Percentiles rank a stretch among this genome's conserved stretches.
Conservation (phyloP, 2,329 filamentous ascomycete species). For the Colletotrichum limetticola region DNA sequence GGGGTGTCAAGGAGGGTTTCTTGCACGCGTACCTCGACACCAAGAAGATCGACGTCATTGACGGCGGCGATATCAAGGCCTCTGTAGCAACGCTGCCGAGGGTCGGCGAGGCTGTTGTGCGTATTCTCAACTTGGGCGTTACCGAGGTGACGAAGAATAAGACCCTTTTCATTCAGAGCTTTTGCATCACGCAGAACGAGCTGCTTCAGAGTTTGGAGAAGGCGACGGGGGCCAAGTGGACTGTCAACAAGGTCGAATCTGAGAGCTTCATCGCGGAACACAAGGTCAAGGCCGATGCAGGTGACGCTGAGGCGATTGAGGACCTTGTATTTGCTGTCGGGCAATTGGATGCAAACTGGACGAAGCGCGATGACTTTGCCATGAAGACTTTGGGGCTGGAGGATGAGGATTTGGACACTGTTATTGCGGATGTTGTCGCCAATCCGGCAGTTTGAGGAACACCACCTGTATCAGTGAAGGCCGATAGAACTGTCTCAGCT, state of each 20-base stretch:
- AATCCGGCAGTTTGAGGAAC: background rate
- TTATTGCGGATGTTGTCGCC: slow-evolving; percentile 49
- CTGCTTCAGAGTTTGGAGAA: slow-evolving; percentile 47
- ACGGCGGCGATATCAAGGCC: slow-evolving; percentile 44
- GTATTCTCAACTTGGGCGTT: slow-evolving; percentile 40
- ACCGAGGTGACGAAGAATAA: slow-evolving; percentile 44
- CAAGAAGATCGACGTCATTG: slow-evolving; percentile 47
- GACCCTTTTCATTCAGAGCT: slow-evolving; percentile 53
- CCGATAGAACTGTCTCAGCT: background rate
- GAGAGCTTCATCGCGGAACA: slow-evolving; percentile 51
- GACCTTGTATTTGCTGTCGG: slow-evolving; percentile 62
- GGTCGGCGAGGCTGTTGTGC: slow-evolving; percentile 46
- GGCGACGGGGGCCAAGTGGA: slow-evolving; percentile 45
- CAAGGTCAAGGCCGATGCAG: slow-evolving; percentile 50
- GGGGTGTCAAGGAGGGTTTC: slow-evolving; percentile 49
- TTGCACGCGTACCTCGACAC: slow-evolving; percentile 47
- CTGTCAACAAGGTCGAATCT: slow-evolving; percentile 46
- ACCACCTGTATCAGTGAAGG: background rate
- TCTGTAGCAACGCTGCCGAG: slow-evolving; percentile 49
- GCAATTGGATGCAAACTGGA: slow-evolving; percentile 60
- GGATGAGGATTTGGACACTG: slow-evolving; percentile 57
- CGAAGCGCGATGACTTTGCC: slow-evolving; percentile 53
- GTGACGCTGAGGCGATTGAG: slow-evolving; percentile 51
- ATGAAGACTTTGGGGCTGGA: slow-evolving; percentile 59
- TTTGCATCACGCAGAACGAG: slow-evolving; percentile 50